phyloP scores from a whole-genome alignment of 495 filamentous ascomycete species.

The Penicillium soppii region DNA sequence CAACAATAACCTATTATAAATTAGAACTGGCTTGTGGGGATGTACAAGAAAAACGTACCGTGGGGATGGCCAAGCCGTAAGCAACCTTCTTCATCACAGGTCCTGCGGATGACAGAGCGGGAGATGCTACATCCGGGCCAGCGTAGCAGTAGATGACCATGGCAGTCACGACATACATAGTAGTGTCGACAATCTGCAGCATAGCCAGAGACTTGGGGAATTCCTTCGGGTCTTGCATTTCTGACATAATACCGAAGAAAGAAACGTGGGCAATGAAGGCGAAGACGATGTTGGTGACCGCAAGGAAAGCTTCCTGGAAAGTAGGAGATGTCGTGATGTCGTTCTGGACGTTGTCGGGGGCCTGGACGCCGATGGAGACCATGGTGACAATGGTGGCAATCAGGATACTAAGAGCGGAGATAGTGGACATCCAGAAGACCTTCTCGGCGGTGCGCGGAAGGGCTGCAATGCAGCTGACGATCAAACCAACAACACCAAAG shows the following conservation, averaged over 20 bases:
- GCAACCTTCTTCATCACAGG: conserved; percentile 64
- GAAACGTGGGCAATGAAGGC: conserved; percentile 66
- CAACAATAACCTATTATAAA: conserved; percentile 48
- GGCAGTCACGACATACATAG: conserved; percentile 65
- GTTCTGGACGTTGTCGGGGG: conserved; percentile 19
- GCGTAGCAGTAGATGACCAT: conserved; percentile 70
- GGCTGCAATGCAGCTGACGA: conserved; percentile 56
- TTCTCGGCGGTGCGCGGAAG: conserved; percentile 59
- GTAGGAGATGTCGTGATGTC: conserved; percentile 19
- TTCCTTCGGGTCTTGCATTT: conserved; percentile 65
- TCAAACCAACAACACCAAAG: conserved; percentile 59
- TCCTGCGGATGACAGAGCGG: conserved; percentile 66
- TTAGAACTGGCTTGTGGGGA: background rate
- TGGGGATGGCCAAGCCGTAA: conserved; percentile 73
- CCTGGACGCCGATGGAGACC: conserved; percentile 55
- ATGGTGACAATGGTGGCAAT: conserved; percentile 66
- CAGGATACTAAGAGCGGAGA: conserved; percentile 59
- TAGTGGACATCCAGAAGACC: conserved; percentile 33
- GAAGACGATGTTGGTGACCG: conserved; percentile 73
- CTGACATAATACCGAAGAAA: conserved; percentile 73
- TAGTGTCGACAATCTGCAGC: conserved; percentile 60
- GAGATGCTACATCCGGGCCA: conserved; percentile 62
- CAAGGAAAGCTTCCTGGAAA: conserved; percentile 47
- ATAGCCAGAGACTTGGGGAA: conserved; percentile 62
- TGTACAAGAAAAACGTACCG: conserved; percentile 31